A percentile compares a stretch with the other conserved stretches of the same genome.
phyloP scores from a whole-genome alignment of 2,329 filamentous ascomycete species.

The Trichoderma semiorbis region DNA sequence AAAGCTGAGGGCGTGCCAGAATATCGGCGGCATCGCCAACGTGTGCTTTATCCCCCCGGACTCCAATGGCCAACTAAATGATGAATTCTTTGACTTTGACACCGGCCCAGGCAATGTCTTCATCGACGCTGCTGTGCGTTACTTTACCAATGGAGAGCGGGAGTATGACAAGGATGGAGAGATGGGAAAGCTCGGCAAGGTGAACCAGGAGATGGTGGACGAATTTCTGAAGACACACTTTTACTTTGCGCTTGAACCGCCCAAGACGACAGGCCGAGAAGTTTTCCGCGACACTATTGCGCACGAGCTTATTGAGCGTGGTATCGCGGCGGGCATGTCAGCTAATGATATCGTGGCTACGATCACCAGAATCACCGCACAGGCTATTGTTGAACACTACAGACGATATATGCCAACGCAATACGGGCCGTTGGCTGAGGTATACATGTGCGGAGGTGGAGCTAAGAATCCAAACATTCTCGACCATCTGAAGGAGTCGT shows the following conservation, averaged over 20 bases:
- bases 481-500: constrained; percentile 47
- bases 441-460: constrained; percentile 60
- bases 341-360: constrained; percentile 55
- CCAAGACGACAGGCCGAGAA: constrained; percentile 58
- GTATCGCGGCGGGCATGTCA: constrained; percentile 40
- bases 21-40: constrained; percentile 59
- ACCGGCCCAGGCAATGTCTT: constrained; percentile 55
- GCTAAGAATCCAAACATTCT: constrained; percentile 57
- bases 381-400: constrained; percentile 52
- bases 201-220: constrained; percentile 51
- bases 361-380: constrained; percentile 56
- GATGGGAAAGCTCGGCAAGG: constrained; percentile 46
- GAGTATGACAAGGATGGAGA: constrained; percentile 52
- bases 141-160: constrained; percentile 48
- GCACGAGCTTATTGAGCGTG: constrained; percentile 48
- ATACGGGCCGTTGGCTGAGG: constrained; percentile 43
- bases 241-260: constrained; percentile 50
- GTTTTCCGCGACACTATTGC: constrained; percentile 57
- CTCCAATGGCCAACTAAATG: constrained; percentile 24
- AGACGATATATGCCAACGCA: constrained; percentile 45
- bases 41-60: constrained; percentile 57
- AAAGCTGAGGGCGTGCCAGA: constrained; percentile 57
- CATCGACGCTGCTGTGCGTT: constrained; percentile 54
- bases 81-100: constrained; percentile 45
- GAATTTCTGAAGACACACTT: constrained; percentile 44